Percentiles rank a stretch among this genome's conserved stretches.
Conservation (phyloP, 1,284 basidiomycete species). For the Pseudozyma hubeiensis region DNA sequence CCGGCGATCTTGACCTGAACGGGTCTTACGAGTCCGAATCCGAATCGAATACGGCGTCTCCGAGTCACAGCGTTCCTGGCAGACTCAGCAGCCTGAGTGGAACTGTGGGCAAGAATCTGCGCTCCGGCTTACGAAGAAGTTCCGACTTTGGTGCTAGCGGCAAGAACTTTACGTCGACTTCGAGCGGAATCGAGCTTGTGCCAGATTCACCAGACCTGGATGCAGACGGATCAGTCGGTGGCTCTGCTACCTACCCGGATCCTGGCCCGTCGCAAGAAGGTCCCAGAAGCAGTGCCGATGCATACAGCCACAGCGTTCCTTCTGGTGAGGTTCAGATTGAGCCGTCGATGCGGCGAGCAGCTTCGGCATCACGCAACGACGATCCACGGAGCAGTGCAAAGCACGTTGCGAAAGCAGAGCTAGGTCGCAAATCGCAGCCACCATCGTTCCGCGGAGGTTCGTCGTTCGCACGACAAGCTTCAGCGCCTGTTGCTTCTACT, state of each 20-base stretch:
- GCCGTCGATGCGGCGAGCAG: neutral
- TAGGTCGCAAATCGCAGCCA: neutral
- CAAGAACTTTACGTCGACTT: constrained; percentile 13
- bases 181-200: constrained; percentile 27
- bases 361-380: constrained; percentile 1
- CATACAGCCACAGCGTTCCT: constrained; percentile 8
- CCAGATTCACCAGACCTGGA: constrained; percentile 16
- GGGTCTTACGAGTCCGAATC: neutral
- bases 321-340: neutral
- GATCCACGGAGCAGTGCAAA: neutral
- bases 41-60: neutral
- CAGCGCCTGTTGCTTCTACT: constrained; percentile 9
- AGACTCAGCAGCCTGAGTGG: constrained; percentile 39
- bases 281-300: constrained; percentile 35
- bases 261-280: constrained; percentile 1
- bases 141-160: constrained; percentile 5
- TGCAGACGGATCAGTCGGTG: neutral
- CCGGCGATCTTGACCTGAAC: neutral
- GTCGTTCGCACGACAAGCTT: constrained; percentile 5
- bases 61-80: constrained; percentile 24
- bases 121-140: constrained; percentile 18
- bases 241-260: neutral
- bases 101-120: constrained; percentile 24
- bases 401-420: neutral
- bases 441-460: constrained; percentile 15